Conservation (phyloP, 805 yeast species). For the Yamadazyma akitaensis region DNA sequence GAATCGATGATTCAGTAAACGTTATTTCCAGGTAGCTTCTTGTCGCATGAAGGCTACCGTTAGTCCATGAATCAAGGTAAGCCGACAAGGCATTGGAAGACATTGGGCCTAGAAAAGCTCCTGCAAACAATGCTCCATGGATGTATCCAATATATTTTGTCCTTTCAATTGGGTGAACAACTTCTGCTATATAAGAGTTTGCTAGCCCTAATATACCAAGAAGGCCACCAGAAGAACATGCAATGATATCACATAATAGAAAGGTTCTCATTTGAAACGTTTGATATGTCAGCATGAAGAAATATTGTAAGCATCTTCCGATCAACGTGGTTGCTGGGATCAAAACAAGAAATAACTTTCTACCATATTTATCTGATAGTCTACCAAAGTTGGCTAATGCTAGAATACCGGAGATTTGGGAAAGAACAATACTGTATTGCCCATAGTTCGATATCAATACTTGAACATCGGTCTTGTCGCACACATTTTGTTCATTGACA, state of each 20-base stretch:
- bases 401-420: slow-evolving; percentile 47
- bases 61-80: background rate
- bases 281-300: slow-evolving; percentile 22
- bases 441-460: slow-evolving; percentile 43
- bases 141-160: slow-evolving; percentile 56
- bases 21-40: background rate
- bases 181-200: slow-evolving; percentile 71
- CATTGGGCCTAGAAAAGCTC: slow-evolving; percentile 64
- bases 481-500: slow-evolving; percentile 14
- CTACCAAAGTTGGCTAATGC: slow-evolving; percentile 51
- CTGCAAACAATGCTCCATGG: slow-evolving; percentile 57
- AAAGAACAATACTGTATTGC: slow-evolving; percentile 36
- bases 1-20: slow-evolving; percentile 27
- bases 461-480: slow-evolving; percentile 31
- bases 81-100: slow-evolving; percentile 37
- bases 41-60: background rate
- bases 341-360: slow-evolving; percentile 25
- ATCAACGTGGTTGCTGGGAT: slow-evolving; percentile 18
- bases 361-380: slow-evolving; percentile 35
- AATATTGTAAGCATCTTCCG: slow-evolving; percentile 21
- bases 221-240: slow-evolving; percentile 59
- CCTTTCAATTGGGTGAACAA: slow-evolving; percentile 58
- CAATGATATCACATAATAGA: slow-evolving; percentile 43
- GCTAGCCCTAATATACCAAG: slow-evolving; percentile 53
- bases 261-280: slow-evolving; percentile 34